A percentile compares a stretch with the other conserved stretches of the same genome.
These are phyloP conservation scores for Dothideomycetes sp. DNA, from an alignment of 2,329 filamentous ascomycete species.

Conservation along the genomic window DNA sequence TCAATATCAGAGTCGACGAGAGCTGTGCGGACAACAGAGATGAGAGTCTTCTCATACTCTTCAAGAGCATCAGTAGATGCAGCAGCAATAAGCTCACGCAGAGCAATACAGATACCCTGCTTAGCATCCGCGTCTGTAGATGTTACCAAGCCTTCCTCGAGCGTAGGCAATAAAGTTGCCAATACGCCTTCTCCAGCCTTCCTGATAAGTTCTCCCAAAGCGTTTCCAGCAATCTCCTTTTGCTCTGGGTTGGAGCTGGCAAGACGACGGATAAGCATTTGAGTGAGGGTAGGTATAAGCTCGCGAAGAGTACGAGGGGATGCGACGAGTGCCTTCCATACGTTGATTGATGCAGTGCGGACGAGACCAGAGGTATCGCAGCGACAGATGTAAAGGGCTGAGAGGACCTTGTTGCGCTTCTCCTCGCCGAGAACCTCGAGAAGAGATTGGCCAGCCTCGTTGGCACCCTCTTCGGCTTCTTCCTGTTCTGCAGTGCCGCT, in stretches of 20 bases:
- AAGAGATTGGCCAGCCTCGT: constrained; percentile 84
- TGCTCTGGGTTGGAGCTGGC: constrained; percentile 97
- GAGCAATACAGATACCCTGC: constrained; percentile 93
- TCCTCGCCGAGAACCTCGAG: constrained; percentile 91
- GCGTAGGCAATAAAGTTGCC: constrained; percentile 73
- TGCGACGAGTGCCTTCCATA: constrained; percentile 95
- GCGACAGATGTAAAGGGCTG: constrained; percentile 93
- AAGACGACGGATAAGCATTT: constrained; percentile 85
- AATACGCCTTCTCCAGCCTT: constrained; percentile 93
- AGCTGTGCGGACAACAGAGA: constrained; percentile 85
- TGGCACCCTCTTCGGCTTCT: constrained; percentile 68
- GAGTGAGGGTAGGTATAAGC: constrained; percentile 84
- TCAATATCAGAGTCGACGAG: constrained; percentile 82
- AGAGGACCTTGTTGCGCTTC: constrained; percentile 92
- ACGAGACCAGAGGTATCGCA: constrained; percentile 92
- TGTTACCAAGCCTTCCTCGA: constrained; percentile 80
- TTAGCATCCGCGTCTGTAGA: constrained; percentile 87
- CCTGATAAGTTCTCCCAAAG: constrained; percentile 88
- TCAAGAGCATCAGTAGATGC: constrained; percentile 81
- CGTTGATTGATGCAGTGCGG: constrained; percentile 75
- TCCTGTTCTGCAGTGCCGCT: constrained; percentile 66
- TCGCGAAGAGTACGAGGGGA: constrained; percentile 89
- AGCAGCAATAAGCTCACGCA: constrained; percentile 85
- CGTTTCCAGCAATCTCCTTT: constrained; percentile 96
- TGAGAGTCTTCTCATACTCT: constrained; percentile 89